Base-by-base conservation (phyloP, 371 early-diverging fungal species). In the Mucor indicus region DNA sequence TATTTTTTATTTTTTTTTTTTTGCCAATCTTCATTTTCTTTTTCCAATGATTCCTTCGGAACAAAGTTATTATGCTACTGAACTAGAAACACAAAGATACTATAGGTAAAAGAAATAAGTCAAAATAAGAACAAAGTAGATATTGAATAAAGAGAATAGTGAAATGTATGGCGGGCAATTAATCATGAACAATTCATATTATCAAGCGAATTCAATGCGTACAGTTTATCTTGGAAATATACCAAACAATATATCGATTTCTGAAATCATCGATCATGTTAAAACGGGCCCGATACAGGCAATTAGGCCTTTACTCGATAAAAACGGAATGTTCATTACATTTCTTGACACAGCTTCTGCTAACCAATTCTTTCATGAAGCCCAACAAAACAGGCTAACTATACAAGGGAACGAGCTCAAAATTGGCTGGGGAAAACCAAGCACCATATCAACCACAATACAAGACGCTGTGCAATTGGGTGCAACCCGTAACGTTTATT, bases 141-240 rank as follows among this genome's bases (percentile, higher is more conserved):
- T n/a, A n/a, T n/a, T n/a, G n/a, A n/a, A n/a, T n/a, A n/a, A n/a
- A n/a, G n/a, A n/a, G n/a, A n/a, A n/a, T 33, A 50, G 50, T 25
- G 43, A 50, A 4, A 50, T 50, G 50, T 50, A 50, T n/a, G 50
- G 50, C 2, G n/a, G n/a, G n/a, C n/a, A n/a, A n/a, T 43, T 42
- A 43, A 33, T 50, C 6, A 25, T 42, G 17, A 20, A 30, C 17
- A 33, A 43, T 33, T 22, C 38, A 45, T 9, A 27, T 29, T 44
- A 52, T 8, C 51, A 25, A n/a, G 17, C 35, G 17, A 9, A 41
- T 8, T 15, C 41, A 12, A 40, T 42, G 13, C 83, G 92, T 25
- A 91, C 91, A 15, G 74, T 93, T 23, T 93, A 91, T 64, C 48
- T 93, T 12, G 93, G 93, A 44, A 83, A 83, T 38, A 60, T 91